Conservation (phyloP, 176 grass and related monocot genomes). For the Microstegium vimineum region DNA sequence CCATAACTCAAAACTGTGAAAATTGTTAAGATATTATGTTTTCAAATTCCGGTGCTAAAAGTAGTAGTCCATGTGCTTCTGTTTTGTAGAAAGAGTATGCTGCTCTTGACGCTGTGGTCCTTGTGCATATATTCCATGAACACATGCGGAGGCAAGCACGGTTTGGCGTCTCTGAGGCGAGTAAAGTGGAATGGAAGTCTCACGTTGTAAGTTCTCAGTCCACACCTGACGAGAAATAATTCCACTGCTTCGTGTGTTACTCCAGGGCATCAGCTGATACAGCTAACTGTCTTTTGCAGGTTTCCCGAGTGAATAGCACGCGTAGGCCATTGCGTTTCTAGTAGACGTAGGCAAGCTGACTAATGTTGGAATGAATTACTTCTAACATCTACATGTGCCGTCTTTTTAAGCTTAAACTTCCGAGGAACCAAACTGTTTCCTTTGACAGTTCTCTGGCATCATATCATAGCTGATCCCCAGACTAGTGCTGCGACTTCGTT, state of each 20-base stretch:
- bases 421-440: background rate
- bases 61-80: background rate
- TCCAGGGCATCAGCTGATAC: background rate
- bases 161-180: conserved; percentile 48
- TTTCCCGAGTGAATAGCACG: conserved; percentile 36
- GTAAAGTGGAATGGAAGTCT: conserved; percentile 80
- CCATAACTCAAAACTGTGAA: background rate
- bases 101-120: conserved; percentile 80
- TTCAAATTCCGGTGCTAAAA: background rate
- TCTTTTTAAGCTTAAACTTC: background rate
- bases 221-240: background rate
- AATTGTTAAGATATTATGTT: background rate
- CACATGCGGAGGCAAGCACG: conserved; percentile 59
- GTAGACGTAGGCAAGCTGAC: background rate
- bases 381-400: background rate
- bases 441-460: background rate
- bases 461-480: background rate
- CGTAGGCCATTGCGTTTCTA: conserved; percentile 21
- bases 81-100: conserved; percentile 88
- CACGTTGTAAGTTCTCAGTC: conserved; percentile 61
- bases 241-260: background rate
- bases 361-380: background rate
- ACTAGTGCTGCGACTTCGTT: background rate
- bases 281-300: background rate
- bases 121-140: conserved; percentile 81